Percentiles rank a stretch among this genome's conserved stretches.
Evolutionary conservation across 1,139 yeast genomes (phyloP).

Genomic region (Sugiyamaella pinicola): DNA sequence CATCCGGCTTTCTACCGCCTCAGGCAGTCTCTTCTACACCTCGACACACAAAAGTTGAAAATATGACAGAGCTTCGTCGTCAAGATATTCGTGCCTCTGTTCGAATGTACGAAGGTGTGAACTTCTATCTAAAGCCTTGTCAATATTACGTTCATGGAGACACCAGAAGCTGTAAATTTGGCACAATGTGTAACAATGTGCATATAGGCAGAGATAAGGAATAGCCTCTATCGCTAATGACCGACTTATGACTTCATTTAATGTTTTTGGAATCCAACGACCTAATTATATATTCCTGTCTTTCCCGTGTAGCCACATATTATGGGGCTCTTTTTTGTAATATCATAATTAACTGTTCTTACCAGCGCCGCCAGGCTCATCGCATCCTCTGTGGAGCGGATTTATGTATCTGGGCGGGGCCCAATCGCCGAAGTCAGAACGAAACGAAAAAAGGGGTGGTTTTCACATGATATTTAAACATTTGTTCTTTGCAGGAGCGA

Average conservation of each 20-base stretch:
- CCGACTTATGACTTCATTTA: constrained; percentile 7
- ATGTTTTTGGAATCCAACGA: too few species aligned
- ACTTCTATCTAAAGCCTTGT: constrained; percentile 29
- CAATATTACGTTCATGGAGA: constrained; percentile 20
- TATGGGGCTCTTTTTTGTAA: too few species aligned
- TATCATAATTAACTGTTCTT: too few species aligned
- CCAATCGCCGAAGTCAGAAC: too few species aligned
- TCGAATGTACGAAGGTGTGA: constrained; percentile 25
- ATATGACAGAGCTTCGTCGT: constrained; percentile 16
- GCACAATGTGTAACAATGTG: constrained; percentile 29
- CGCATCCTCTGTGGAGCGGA: too few species aligned
- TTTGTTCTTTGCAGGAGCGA: too few species aligned
- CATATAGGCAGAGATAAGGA: constrained; percentile 20
- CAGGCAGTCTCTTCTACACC: background rate
- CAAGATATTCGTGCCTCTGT: constrained; percentile 31
- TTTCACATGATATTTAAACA: too few species aligned
- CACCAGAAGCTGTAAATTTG: constrained; percentile 25
- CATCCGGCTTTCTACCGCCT: background rate
- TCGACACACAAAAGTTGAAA: background rate
- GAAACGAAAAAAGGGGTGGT: too few species aligned
- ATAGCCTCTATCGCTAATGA: background rate
- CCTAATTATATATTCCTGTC: too few species aligned
- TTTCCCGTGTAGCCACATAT: too few species aligned
- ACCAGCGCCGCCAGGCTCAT: too few species aligned
- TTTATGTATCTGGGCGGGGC: too few species aligned